These are phyloP conservation scores for Helicocarpus griseus DNA, from an alignment of 2,329 filamentous ascomycete genomes.

Conservation along the genomic window DNA sequence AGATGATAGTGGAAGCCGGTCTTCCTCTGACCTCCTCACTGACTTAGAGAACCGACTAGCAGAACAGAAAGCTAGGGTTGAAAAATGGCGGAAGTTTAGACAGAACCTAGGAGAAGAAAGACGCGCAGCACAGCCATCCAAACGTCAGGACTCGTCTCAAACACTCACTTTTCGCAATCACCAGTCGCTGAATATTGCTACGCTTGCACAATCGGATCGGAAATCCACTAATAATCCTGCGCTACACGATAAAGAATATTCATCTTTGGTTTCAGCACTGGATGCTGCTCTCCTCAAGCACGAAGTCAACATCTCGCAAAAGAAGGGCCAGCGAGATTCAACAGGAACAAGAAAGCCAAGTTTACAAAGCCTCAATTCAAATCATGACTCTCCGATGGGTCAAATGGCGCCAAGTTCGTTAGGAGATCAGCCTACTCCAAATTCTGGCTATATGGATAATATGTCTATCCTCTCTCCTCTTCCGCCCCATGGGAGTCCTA, in stretches of 20 bases:
- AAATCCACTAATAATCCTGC: constrained; percentile 11
- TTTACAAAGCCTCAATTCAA: neutral
- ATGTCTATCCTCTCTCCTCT: neutral
- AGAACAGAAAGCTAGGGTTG: constrained; percentile 57
- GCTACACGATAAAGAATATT: constrained; percentile 20
- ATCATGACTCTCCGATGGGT: neutral
- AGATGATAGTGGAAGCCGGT: constrained; percentile 29
- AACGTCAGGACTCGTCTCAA: constrained; percentile 5
- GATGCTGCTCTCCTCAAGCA: constrained; percentile 13
- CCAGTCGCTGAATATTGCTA: constrained; percentile 28
- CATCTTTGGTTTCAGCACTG: constrained; percentile 24
- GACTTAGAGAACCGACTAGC: constrained; percentile 61
- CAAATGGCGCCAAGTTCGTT: neutral
- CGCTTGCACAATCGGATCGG: constrained; percentile 16
- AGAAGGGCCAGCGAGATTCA: neutral
- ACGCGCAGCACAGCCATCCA: constrained; percentile 13
- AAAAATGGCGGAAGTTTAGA: constrained; percentile 64
- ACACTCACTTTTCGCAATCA: constrained; percentile 25
- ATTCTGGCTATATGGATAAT: neutral
- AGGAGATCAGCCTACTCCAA: neutral
- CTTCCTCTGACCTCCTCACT: constrained; percentile 41
- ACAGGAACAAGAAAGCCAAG: neutral
- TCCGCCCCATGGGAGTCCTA: neutral
- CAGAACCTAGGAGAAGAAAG: constrained; percentile 17
- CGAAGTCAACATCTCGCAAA: neutral